Percentiles rank a stretch among this genome's conserved stretches.
Conservation (phyloP, 2,329 filamentous ascomycete genomes). For the Diaporthe sp. region DNA sequence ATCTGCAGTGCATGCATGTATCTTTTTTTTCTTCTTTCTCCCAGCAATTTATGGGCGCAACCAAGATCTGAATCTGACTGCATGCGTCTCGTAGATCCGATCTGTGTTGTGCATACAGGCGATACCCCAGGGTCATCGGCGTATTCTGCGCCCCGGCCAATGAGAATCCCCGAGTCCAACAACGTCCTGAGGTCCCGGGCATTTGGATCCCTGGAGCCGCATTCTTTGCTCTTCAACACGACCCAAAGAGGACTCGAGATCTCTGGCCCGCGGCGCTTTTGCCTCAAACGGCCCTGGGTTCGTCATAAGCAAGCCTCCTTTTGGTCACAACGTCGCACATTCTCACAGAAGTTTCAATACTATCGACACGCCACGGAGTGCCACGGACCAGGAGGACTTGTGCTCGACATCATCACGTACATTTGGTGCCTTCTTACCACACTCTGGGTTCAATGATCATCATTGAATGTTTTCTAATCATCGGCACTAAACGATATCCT, state of each 20-base stretch:
- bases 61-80: slow-evolving; percentile 30
- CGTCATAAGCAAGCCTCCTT: slow-evolving; percentile 14
- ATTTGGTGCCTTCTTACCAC: neutral
- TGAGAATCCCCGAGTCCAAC: slow-evolving; percentile 5
- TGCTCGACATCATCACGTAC: neutral
- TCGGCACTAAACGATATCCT: neutral
- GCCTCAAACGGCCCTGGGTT: slow-evolving; percentile 12
- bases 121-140: neutral
- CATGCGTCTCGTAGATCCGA: slow-evolving; percentile 28
- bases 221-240: slow-evolving; percentile 8
- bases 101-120: slow-evolving; percentile 16
- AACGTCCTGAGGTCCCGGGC: slow-evolving; percentile 8
- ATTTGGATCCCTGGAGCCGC: slow-evolving; percentile 22
- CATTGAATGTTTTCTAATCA: neutral
- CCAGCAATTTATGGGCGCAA: slow-evolving; percentile 27
- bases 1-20: slow-evolving; percentile 1
- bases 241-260: neutral
- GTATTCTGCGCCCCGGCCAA: slow-evolving; percentile 20
- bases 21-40: neutral
- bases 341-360: slow-evolving; percentile 3
- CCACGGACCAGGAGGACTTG: slow-evolving; percentile 6
- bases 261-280: neutral
- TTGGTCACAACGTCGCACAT: slow-evolving; percentile 13
- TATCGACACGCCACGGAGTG: slow-evolving; percentile 29
- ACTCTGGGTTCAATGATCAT: neutral